Evolutionary conservation across 2,329 filamentous ascomycete genomes (phyloP).

Genomic region (Byssothecium circinans): DNA sequence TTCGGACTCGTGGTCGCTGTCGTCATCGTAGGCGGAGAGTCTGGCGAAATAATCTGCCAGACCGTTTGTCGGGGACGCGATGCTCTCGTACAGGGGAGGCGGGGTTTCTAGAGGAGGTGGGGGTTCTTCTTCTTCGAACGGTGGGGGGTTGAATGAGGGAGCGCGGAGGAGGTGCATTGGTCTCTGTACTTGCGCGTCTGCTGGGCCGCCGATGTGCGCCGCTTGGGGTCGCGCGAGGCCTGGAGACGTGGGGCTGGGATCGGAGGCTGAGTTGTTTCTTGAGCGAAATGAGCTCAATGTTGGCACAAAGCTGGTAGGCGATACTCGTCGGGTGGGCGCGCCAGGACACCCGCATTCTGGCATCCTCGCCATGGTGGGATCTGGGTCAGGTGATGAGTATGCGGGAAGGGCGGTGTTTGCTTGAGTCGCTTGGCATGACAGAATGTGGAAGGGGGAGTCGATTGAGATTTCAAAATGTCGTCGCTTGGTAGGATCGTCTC

Average conservation of each 20-base stretch:
- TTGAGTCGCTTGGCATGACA: slow-evolving; percentile 90
- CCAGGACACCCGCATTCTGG: slow-evolving; percentile 68
- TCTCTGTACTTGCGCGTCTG: slow-evolving; percentile 48
- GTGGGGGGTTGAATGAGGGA: slow-evolving; percentile 85
- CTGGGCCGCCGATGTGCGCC: slow-evolving; percentile 50
- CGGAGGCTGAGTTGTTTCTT: slow-evolving; percentile 24
- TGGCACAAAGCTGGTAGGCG: slow-evolving; percentile 55
- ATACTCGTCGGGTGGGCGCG: slow-evolving; percentile 56
- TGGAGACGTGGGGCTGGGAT: slow-evolving; percentile 40
- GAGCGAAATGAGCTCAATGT: slow-evolving; percentile 59
- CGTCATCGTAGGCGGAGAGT: slow-evolving; percentile 66
- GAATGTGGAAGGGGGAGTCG: slow-evolving; percentile 90
- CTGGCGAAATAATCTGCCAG: slow-evolving; percentile 87
- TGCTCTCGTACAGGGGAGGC: slow-evolving; percentile 80
- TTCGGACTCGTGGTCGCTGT: slow-evolving; percentile 58
- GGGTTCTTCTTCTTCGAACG: slow-evolving; percentile 79
- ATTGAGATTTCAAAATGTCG: slow-evolving; percentile 96
- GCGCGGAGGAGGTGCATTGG: slow-evolving; percentile 76
- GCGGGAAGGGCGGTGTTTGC: slow-evolving; percentile 84
- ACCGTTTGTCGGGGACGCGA: slow-evolving; percentile 70
- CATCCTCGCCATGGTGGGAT: slow-evolving; percentile 34
- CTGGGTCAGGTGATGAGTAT: slow-evolving; percentile 63
- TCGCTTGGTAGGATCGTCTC: slow-evolving; percentile 74
- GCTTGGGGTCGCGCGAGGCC: slow-evolving; percentile 55
- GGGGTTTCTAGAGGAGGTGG: slow-evolving; percentile 76